Percentiles rank a stretch among this genome's conserved stretches.
These are phyloP conservation scores for Pichia phayaonensis DNA, from an alignment of 805 yeast genomes.

Conservation along the genomic window DNA sequence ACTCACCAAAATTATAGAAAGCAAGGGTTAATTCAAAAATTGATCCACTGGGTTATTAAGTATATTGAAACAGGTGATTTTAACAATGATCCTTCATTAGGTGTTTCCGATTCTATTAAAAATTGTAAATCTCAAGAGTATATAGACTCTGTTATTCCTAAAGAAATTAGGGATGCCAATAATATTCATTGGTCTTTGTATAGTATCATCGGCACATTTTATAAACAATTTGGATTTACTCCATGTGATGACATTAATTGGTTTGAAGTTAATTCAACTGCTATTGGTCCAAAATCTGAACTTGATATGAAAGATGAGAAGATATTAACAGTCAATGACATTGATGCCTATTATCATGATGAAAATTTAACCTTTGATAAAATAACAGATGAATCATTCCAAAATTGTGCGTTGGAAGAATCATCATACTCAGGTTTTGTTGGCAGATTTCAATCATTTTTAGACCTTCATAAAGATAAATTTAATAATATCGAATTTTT, in stretches of 20 bases:
- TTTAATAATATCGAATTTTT: neutral
- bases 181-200: constrained; percentile 8
- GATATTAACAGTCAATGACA: neutral
- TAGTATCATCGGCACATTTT: constrained; percentile 7
- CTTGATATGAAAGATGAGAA: neutral
- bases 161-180: neutral
- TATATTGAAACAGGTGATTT: constrained; percentile 6
- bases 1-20: constrained; percentile 8
- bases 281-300: neutral
- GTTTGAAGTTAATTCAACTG: neutral
- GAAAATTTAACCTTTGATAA: neutral
- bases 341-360: constrained; percentile 1
- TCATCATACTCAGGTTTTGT: neutral
- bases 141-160: neutral
- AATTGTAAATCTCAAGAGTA: neutral
- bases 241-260: neutral
- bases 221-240: constrained; percentile 7
- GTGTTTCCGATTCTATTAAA: constrained; percentile 1
- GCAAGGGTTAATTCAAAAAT: constrained; percentile 2
- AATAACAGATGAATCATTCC: neutral
- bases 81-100: neutral
- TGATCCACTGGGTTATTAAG: constrained; percentile 4
- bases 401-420: constrained; percentile 3
- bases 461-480: neutral
- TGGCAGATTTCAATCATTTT: constrained; percentile 1